Conservation (phyloP, 2,329 filamentous ascomycete genomes). For the Fusarium sp. region DNA sequence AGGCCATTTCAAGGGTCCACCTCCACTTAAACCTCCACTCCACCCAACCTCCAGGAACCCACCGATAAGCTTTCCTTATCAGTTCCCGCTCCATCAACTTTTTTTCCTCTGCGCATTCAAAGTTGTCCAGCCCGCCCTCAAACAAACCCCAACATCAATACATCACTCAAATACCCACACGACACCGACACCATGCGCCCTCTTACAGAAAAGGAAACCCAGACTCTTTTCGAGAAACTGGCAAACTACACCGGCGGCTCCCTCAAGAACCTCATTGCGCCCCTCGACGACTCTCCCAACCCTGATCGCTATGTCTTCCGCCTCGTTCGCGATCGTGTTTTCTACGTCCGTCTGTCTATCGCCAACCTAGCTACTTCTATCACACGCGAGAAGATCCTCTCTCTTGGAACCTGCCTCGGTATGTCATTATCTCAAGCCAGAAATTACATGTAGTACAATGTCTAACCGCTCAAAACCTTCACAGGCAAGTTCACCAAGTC, state of each 20-base stretch:
- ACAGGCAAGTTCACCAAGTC: conserved; percentile 95
- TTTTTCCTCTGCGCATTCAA: conserved; percentile 38
- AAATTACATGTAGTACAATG: neutral
- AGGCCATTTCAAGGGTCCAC: neutral
- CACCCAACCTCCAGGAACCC: neutral
- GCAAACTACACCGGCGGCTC: conserved; percentile 92
- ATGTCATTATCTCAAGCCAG: conserved; percentile 30
- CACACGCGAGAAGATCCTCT: conserved; percentile 83
- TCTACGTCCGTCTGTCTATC: conserved; percentile 90
- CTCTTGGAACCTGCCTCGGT: conserved; percentile 87
- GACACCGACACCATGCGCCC: conserved; percentile 73
- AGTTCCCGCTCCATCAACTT: conserved; percentile 34
- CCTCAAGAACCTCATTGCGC: conserved; percentile 85
- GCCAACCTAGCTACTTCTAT: conserved; percentile 93
- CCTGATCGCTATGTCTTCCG: conserved; percentile 88
- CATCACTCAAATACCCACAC: conserved; percentile 7
- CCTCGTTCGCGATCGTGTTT: conserved; percentile 84
- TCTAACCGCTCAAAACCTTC: conserved; percentile 26
- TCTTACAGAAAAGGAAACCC: conserved; percentile 83
- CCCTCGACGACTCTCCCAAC: conserved; percentile 74
- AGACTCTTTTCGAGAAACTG: conserved; percentile 90
- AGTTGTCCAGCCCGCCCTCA: conserved; percentile 6
- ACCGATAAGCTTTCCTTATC: conserved; percentile 46
- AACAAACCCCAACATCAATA: conserved; percentile 25
- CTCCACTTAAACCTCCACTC: conserved; percentile 8